Evolutionary conservation across 345 rosid species (phyloP).

Genomic region (Bruguiera sexangula): DNA sequence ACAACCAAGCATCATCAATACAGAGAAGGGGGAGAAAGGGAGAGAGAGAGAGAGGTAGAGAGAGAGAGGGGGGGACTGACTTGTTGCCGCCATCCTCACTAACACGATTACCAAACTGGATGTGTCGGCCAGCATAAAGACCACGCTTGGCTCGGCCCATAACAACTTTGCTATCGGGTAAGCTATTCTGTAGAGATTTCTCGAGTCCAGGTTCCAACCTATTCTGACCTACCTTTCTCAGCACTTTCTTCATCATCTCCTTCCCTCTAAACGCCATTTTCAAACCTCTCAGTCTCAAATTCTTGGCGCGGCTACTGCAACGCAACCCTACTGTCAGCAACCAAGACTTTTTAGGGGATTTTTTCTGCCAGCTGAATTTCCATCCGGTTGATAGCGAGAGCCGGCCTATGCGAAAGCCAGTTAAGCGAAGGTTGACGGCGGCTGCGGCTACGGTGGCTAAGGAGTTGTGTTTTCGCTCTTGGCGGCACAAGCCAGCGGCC

Average conservation of each 20-base stretch:
- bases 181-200: slow-evolving; percentile 58
- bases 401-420: too few relatives aligned
- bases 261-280: slow-evolving; percentile 80
- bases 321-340: too few relatives aligned
- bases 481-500: too few relatives aligned
- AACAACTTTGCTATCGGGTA: slow-evolving; percentile 67
- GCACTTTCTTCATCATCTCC: slow-evolving; percentile 84
- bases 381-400: too few relatives aligned
- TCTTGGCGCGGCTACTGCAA: too few relatives aligned
- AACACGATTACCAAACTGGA: slow-evolving; percentile 81
- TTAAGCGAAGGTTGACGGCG: too few relatives aligned
- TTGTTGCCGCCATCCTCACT: slow-evolving; percentile 98
- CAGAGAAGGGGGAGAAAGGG: too few relatives aligned
- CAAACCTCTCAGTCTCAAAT: neutral
- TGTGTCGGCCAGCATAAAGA: slow-evolving; percentile 84
- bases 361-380: too few relatives aligned
- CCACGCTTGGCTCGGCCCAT: slow-evolving; percentile 89
- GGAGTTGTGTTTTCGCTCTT: too few relatives aligned
- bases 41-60: neutral
- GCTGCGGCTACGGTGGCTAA: too few relatives aligned
- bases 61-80: slow-evolving; percentile 26
- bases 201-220: slow-evolving; percentile 56
- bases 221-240: slow-evolving; percentile 65
- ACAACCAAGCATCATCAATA: too few relatives aligned
- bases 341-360: too few relatives aligned